These are phyloP conservation scores for Ulota crispa DNA, from an alignment of 225 moss, liverwort and hornwort genomes.

Conservation along the genomic window DNA sequence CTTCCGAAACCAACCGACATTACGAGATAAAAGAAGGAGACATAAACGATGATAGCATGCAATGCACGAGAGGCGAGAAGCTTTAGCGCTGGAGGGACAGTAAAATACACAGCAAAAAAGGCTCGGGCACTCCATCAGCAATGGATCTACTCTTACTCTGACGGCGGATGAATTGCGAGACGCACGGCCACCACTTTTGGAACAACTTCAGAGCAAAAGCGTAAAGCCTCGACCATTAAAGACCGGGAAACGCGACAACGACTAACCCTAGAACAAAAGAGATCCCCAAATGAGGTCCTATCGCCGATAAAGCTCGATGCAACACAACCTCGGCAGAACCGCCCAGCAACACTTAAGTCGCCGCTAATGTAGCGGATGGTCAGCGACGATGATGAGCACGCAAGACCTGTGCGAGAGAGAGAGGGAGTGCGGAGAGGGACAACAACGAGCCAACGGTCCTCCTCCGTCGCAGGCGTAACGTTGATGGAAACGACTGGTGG, in stretches of 20 bases:
- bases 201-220: not conserved
- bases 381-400: not conserved
- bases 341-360: not conserved
- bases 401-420: not conserved
- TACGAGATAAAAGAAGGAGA: not conserved
- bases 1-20: not conserved
- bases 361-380: not conserved
- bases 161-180: not conserved
- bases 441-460: not conserved
- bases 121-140: not conserved
- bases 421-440: not conserved
- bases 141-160: not conserved
- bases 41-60: not conserved
- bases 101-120: not conserved
- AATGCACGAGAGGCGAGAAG: not conserved
- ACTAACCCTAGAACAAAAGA: not conserved
- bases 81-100: not conserved
- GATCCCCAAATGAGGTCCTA: not conserved
- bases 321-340: not conserved
- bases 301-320: not conserved
- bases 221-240: not conserved
- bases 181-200: not conserved
- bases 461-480: not conserved
- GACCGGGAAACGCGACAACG: not conserved
- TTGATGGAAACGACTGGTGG: not conserved